Base-by-base conservation (phyloP, 805 yeast genomes). In the Lipomyces spencermartinsiae region DNA sequence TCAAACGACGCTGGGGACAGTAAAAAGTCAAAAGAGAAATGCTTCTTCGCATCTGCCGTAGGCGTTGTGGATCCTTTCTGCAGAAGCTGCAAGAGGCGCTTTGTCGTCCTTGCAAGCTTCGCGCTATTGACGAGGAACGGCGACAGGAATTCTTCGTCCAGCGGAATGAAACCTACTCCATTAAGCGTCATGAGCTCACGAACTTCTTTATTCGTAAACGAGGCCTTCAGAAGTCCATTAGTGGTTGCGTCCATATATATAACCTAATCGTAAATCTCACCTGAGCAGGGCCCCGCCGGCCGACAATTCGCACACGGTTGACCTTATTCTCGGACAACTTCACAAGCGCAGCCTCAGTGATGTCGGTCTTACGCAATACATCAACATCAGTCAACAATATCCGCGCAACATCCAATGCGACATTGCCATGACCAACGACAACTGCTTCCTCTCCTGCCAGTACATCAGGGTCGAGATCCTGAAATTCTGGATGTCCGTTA, bases 361-460 rank as follows among this genome's bases (percentile, higher is more conserved):
- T 89, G 78, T 95, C 99, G 0, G 97, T 94, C 0, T 79, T 73
- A 1, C 80, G 67, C 87, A 97, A 87, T 63, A 86, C 84, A 1
- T 80, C 80, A 0, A 82, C 78, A 0, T 89, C 85, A 4, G 89
- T 87, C 65, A 93, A 78, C 43, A 95, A 80, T 0, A 95, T 82
- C 63, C 99, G 81, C 0, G 97, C 92, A 4, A 95, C 87, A 77
- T 95, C 99, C 68, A 95, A 80, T 0, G 98, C 97, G 19, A 95
- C 99, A 76, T 95, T 95, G 58, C 99, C 99, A 78, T 93, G 94
- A 6, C 99, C 99, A n/a, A 95, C 85, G 39, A 95, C 89, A 0
- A 90, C 86, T 1, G 92, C 97, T 51, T 83, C 82, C 68, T 85
- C 84, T 2, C 88, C 88, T 37, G 83, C 79, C 1, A 83, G 82